These are phyloP conservation scores for Chrysoporthe deuterocubensis DNA, from an alignment of 2,329 filamentous ascomycete genomes.

Conservation along the genomic window DNA sequence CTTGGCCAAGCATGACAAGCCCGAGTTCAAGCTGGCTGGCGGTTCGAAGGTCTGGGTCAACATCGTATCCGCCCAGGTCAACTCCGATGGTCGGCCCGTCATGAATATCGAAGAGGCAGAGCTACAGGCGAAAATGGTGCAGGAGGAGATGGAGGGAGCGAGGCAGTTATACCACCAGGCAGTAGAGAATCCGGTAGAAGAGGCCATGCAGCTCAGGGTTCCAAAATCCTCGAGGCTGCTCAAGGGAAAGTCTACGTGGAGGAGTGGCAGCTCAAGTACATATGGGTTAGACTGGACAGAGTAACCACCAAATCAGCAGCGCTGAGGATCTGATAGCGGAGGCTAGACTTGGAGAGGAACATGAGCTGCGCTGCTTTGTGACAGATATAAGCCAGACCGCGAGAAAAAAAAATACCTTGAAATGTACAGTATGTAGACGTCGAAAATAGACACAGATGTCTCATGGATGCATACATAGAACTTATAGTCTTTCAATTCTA, in stretches of 20 bases:
- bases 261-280: background rate
- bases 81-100: slow-evolving; percentile 55
- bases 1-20: background rate
- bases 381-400: background rate
- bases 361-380: background rate
- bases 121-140: slow-evolving; percentile 46
- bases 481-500: background rate
- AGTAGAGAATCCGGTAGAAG: slow-evolving; percentile 37
- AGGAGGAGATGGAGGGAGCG: slow-evolving; percentile 49
- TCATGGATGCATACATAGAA: background rate
- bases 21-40: slow-evolving; percentile 53
- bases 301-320: background rate
- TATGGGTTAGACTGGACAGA: background rate
- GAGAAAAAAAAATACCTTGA: slow-evolving; percentile 23
- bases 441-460: background rate
- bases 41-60: slow-evolving; percentile 60
- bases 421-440: slow-evolving; percentile 16
- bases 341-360: background rate
- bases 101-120: slow-evolving; percentile 48
- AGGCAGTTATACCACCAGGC: slow-evolving; percentile 38
- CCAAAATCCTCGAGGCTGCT: background rate
- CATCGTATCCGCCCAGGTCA: slow-evolving; percentile 48
- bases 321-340: background rate
- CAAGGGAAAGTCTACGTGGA: background rate
- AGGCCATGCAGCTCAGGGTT: slow-evolving; percentile 3